phyloP scores from a whole-genome alignment of 2,329 filamentous ascomycete genomes.

The Lithohypha guttulata region DNA sequence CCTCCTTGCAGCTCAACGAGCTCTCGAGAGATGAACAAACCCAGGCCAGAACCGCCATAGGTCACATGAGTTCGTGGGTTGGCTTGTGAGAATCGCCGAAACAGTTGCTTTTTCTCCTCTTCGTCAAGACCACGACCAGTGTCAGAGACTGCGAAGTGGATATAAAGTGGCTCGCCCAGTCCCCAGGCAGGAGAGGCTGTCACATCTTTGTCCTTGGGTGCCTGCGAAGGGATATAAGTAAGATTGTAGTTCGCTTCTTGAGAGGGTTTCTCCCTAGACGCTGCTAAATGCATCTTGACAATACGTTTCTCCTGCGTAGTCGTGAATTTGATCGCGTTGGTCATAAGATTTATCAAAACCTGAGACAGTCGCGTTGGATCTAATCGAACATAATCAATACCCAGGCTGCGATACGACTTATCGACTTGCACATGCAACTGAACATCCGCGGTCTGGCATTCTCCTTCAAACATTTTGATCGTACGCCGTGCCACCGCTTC shows the following conservation, averaged over 20 bases:
- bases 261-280: conserved; percentile 36
- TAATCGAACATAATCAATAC: conserved; percentile 54
- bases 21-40: conserved; percentile 66
- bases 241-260: conserved; percentile 29
- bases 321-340: conserved; percentile 76
- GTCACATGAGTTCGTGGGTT: conserved; percentile 65
- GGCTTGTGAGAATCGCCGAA: conserved; percentile 69
- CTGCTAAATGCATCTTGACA: conserved; percentile 45
- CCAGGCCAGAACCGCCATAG: conserved; percentile 68
- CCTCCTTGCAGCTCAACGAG: conserved; percentile 74
- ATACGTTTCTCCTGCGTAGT: conserved; percentile 36
- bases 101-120: conserved; percentile 62
- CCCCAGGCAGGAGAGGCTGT: conserved; percentile 43
- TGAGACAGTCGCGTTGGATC: conserved; percentile 68
- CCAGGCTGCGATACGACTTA: conserved; percentile 46
- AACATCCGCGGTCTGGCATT: conserved; percentile 59
- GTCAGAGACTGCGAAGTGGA: conserved; percentile 65
- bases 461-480: conserved; percentile 68
- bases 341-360: conserved; percentile 68
- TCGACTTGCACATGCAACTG: conserved; percentile 54
- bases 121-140: conserved; percentile 63
- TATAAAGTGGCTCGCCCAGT: conserved; percentile 47
- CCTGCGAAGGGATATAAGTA: conserved; percentile 26
- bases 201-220: conserved; percentile 23
- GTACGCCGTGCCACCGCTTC: conserved; percentile 55